Conservation (phyloP, 2,329 filamentous ascomycete species). For the Botrytis galanthina region DNA sequence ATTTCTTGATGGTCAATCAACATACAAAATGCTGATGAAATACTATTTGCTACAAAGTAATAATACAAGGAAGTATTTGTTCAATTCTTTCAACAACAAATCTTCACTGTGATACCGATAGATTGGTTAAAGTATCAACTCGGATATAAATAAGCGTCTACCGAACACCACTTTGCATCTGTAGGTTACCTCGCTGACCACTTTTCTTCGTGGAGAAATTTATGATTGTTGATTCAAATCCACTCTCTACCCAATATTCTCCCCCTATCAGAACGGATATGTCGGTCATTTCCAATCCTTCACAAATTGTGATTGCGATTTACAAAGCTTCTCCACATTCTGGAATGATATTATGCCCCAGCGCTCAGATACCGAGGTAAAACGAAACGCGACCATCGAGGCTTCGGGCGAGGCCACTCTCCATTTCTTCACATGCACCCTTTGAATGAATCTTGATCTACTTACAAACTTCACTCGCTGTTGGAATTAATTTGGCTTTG, state of each 20-base stretch:
- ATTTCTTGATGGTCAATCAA: neutral
- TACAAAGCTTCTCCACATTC: conserved; percentile 9
- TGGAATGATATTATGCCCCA: neutral
- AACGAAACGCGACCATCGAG: conserved; percentile 14
- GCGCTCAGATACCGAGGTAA: conserved; percentile 19
- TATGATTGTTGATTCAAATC: neutral
- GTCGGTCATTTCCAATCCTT: conserved; percentile 6
- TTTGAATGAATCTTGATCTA: conserved; percentile 1
- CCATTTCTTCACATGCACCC: conserved; percentile 8
- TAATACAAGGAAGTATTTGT: neutral
- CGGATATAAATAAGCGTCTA: neutral
- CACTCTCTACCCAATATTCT: neutral
- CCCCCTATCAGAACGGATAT: neutral
- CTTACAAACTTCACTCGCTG: neutral
- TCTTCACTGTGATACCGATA: neutral
- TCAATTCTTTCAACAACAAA: neutral
- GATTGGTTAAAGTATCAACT: neutral
- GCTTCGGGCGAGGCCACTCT: conserved; percentile 8
- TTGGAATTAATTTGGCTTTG: neutral
- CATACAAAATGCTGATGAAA: neutral
- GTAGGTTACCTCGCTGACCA: neutral
- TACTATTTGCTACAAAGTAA: neutral
- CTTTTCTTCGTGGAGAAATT: neutral
- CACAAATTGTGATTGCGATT: neutral
- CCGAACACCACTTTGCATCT: neutral